Conservation (phyloP, 371 early-diverging fungal species). For the Phascolomyces articulosus region DNA sequence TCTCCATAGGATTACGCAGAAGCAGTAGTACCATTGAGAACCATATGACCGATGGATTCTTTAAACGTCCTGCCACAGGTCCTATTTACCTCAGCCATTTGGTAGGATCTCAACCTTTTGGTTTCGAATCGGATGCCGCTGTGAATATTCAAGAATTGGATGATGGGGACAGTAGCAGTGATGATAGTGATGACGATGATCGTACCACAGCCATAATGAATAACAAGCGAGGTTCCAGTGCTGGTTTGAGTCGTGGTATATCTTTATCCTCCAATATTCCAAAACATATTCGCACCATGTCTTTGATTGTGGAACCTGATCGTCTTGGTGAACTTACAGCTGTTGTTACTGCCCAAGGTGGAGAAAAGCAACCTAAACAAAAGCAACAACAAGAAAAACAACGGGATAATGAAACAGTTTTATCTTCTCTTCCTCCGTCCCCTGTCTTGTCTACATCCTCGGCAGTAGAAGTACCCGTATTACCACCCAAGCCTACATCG, state of each 20-base stretch:
- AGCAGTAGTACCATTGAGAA: constrained; percentile 1
- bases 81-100: constrained; percentile 34
- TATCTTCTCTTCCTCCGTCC: too few species aligned
- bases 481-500: neutral
- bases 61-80: constrained; percentile 8
- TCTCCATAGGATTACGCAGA: neutral
- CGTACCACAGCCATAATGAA: constrained; percentile 2
- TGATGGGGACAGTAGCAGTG: constrained; percentile 10
- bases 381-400: neutral
- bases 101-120: constrained; percentile 1
- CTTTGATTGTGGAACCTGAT: constrained; percentile 21
- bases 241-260: constrained; percentile 3
- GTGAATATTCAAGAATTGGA: constrained; percentile 19
- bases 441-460: neutral
- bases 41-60: constrained; percentile 1
- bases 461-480: neutral
- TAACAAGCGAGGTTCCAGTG: neutral
- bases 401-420: neutral
- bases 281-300: constrained; percentile 14
- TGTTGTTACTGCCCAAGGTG: neutral
- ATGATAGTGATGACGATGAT: constrained; percentile 22
- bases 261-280: constrained; percentile 6
- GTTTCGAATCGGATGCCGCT: constrained; percentile 8
- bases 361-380: neutral
- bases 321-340: constrained; percentile 4